phyloP scores from a whole-genome alignment of 305 asterid species.

The Solanum hybrid region DNA sequence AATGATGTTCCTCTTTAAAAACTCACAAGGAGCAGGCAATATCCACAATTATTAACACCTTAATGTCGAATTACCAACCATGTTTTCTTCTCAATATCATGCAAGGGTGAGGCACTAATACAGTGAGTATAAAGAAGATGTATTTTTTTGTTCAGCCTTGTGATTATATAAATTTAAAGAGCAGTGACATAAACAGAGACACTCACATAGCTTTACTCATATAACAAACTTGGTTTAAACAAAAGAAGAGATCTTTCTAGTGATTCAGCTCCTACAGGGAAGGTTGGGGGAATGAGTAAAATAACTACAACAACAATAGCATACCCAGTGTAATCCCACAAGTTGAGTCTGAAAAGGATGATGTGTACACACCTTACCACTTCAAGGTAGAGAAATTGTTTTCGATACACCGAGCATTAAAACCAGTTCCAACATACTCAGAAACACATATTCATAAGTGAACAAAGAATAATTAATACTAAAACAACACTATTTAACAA shows the following conservation, averaged over 20 bases:
- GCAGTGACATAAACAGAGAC: background rate
- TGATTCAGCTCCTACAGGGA: background rate
- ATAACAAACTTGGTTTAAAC: background rate
- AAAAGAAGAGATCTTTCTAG: background rate
- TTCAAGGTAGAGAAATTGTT: background rate
- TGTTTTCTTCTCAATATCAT: background rate
- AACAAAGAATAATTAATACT: background rate
- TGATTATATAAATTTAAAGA: background rate
- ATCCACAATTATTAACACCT: background rate
- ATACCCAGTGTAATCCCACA: background rate
- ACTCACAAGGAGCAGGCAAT: background rate
- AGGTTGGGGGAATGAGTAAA: background rate
- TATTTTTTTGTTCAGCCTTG: background rate
- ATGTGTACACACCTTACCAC: background rate
- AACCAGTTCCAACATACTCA: background rate
- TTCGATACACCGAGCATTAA: background rate
- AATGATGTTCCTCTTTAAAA: background rate
- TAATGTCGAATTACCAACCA: background rate
- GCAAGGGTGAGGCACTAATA: background rate
- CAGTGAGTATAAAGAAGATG: background rate
- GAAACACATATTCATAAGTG: background rate
- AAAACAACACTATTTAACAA: background rate
- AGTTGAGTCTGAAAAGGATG: rapidly evolving
- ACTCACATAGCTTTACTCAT: background rate
- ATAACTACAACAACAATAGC: background rate